Conservation (phyloP, 2,329 filamentous ascomycete genomes). For the Ciborinia camelliae region DNA sequence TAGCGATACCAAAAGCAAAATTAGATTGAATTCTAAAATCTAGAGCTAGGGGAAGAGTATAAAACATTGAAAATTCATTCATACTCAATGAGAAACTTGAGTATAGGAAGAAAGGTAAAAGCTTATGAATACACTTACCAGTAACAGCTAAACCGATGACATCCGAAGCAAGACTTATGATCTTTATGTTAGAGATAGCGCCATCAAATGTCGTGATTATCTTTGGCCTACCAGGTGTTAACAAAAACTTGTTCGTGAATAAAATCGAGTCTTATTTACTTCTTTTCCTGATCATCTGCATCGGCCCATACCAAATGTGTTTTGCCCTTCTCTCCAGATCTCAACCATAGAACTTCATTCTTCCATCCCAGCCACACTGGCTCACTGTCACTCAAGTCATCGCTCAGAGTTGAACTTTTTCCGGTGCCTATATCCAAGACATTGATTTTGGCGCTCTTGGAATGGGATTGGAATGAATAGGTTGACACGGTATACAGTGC, state of each 20-base stretch:
- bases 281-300: slow-evolving; percentile 29
- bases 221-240: slow-evolving; percentile 39
- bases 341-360: slow-evolving; percentile 35
- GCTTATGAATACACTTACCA: background rate
- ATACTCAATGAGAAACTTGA: background rate
- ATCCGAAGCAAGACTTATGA: slow-evolving; percentile 48
- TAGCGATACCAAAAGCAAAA: slow-evolving; percentile 1
- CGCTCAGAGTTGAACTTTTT: slow-evolving; percentile 61
- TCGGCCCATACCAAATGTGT: slow-evolving; percentile 34
- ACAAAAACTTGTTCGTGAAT: background rate
- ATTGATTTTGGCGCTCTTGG: slow-evolving; percentile 64
- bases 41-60: background rate
- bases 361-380: slow-evolving; percentile 63
- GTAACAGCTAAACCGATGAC: slow-evolving; percentile 56
- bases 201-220: slow-evolving; percentile 50
- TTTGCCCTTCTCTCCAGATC: slow-evolving; percentile 54
- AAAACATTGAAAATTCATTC: background rate
- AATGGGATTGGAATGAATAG: slow-evolving; percentile 77
- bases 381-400: slow-evolving; percentile 63
- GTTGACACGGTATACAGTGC: slow-evolving; percentile 67
- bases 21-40: too few relatives aligned
- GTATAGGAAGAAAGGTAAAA: background rate
- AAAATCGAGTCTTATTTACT: slow-evolving; percentile 26
- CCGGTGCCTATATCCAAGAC: slow-evolving; percentile 67
- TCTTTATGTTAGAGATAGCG: slow-evolving; percentile 56